Base-by-base conservation (phyloP, 2,329 filamentous ascomycete species). In the Rosellinia necatrix region DNA sequence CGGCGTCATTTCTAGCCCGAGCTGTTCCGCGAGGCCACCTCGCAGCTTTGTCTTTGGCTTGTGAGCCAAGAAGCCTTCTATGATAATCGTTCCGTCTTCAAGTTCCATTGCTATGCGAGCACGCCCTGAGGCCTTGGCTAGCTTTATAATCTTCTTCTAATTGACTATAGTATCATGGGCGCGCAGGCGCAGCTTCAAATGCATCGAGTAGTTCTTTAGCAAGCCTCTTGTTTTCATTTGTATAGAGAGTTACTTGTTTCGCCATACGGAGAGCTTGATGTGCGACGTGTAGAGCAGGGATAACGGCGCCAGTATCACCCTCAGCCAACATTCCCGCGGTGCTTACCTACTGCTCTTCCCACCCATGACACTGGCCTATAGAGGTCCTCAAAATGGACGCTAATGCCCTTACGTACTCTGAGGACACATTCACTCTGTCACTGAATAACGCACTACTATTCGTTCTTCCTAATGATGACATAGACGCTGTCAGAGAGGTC, bases 51-150 rank as follows among this genome's bases (percentile, higher is more conserved):
- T 38, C 43, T 49, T 56, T 1, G 61, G 61, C 32, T 53, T 58
- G 48, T 61, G 59, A 6, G 49, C 56, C 19, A 63, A 8, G 42
- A 63, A 63, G 21, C 29, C 35, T 30, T 49, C 47, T 6, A 35
- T 53, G 15, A 8, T 35, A 8, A 22, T 29, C 4, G 49, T 35
- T 21, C 49, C 54, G 22, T 53, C 54, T 29, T 57, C 54, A 2
- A 57, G 38, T 13, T 48, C 25, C 7, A 57, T 1, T 1, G 24
- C 27, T 6, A 57, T 27, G 24, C 35, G 30, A 19, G 54, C 27
- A 21, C 35, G 41, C 35, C 48, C 37, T 5, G 42, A 34, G 8
- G 25, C 49, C 27, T 52, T 57, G 35, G 48, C 49, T 2, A 53
- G 29, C 42, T 48, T 34, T n/a, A 35, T 34, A 17, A 57, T 57